phyloP scores from a whole-genome alignment of 805 yeast genomes.

The Zygotorulaspora sp. region DNA sequence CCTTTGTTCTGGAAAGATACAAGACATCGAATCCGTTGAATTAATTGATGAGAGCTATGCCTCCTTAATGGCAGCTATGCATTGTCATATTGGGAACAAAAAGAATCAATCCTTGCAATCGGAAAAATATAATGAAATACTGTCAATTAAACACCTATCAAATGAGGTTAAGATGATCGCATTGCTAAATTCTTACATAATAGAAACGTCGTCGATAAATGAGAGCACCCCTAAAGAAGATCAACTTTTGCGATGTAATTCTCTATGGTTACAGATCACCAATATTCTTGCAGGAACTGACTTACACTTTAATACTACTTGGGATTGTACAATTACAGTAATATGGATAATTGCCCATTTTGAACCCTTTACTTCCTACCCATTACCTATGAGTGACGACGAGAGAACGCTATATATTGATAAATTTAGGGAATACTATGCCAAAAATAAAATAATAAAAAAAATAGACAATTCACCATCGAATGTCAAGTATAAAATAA shows the following conservation, averaged over 20 bases:
- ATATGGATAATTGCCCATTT: constrained; percentile 31
- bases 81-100: constrained; percentile 3
- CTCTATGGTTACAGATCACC: constrained; percentile 21
- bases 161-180: constrained; percentile 22
- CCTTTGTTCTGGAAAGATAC: constrained; percentile 11
- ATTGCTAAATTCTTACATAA: constrained; percentile 22
- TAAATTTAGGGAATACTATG: constrained; percentile 22
- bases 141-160: constrained; percentile 3
- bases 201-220: constrained; percentile 18
- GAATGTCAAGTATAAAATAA: constrained; percentile 15
- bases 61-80: constrained; percentile 5
- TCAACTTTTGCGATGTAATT: constrained; percentile 14
- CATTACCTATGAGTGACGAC: constrained; percentile 28
- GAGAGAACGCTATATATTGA: constrained; percentile 18
- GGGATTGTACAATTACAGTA: constrained; percentile 29
- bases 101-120: neutral
- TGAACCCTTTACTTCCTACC: constrained; percentile 30
- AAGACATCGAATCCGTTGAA: constrained; percentile 5
- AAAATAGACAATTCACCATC: neutral
- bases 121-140: constrained; percentile 3
- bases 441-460: constrained; percentile 19
- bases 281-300: constrained; percentile 11
- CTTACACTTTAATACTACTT: constrained; percentile 21
- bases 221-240: constrained; percentile 11
- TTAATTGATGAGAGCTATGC: neutral